Base-by-base conservation (phyloP, 805 yeast genomes). In the Wickerhamomyces xylosicus region DNA sequence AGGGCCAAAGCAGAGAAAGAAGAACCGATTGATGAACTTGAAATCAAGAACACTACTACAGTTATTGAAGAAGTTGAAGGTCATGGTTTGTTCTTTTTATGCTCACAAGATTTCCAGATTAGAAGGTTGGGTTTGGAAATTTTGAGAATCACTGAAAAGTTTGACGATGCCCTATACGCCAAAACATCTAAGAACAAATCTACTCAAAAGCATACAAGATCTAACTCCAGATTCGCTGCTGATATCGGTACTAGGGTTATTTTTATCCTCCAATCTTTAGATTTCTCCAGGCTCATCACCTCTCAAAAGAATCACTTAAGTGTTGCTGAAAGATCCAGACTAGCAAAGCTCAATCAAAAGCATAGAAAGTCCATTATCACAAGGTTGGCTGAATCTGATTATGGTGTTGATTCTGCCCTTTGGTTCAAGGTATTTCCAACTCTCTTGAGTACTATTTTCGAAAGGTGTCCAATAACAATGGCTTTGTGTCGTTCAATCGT, bases 41-140 rank as follows among this genome's bases (percentile, higher is more conserved):
- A 84, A 52, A 67, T 85, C 71, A 85, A 84, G 47, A 77, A 77
- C 35, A 77, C 86, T 15, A 77, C 85, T 45, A 82, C 95, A 0
- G 81, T 84, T 1, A 79, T 92, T 35, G 97, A 92, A 58, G 97
- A 90, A 45, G 85, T 90, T 9, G 98, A 92, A 59, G 97, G 98
- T 1, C 85, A 89, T 53, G 99, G 96, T 0, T 61, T 92, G 22
- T 92, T 85, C 52, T 90, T 94, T 53, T 63, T 92, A 18, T 85
- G 95, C 50, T 85, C 95, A 1, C 94, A 87, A 48, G 95, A 87
- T 53, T 69, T 81, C 33, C 67, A 72, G 19, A 72, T 85, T 11
- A 67, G 99, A 39, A 77, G 76, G 42, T 61, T 79, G 35, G 97
- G 95, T 1, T 66, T 89, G 2, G 70, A 80, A 5, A 79, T 94